Percentiles rank a stretch among this genome's conserved stretches.
phyloP scores from a whole-genome alignment of 1,139 yeast species.

The Suhomyces bokatorum region DNA sequence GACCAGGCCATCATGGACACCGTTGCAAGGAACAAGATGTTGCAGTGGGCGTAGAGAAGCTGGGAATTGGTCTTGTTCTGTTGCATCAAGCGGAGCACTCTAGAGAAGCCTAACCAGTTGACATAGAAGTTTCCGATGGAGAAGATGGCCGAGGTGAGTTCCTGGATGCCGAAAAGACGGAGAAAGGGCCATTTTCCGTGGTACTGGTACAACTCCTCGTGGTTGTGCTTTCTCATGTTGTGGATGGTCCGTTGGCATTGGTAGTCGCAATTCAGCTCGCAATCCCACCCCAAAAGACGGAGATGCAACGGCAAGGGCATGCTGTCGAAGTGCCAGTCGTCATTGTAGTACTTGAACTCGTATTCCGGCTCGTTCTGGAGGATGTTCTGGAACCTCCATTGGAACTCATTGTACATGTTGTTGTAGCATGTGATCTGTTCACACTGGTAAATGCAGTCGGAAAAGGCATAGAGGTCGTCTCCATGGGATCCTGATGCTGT shows the following conservation, averaged over 20 bases:
- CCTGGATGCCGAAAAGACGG: constrained; percentile 77
- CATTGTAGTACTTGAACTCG: constrained; percentile 31
- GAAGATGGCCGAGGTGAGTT: constrained; percentile 77
- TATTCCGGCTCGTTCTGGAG: constrained; percentile 14
- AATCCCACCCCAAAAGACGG: constrained; percentile 68
- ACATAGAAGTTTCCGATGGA: constrained; percentile 79
- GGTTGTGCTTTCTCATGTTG: constrained; percentile 41
- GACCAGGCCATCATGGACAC: constrained; percentile 88
- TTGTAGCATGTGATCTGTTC: constrained; percentile 41
- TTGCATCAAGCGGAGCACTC: constrained; percentile 27
- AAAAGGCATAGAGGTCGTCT: constrained; percentile 70
- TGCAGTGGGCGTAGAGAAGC: constrained; percentile 23
- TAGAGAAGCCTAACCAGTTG: constrained; percentile 59
- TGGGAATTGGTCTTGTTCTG: constrained; percentile 9
- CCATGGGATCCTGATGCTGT: constrained; percentile 65
- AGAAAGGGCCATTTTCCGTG: constrained; percentile 98
- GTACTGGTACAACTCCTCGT: constrained; percentile 69
- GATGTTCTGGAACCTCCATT: constrained; percentile 19
- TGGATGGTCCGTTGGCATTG: constrained; percentile 83
- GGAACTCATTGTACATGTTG: constrained; percentile 29
- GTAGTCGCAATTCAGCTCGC: constrained; percentile 84
- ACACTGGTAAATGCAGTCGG: constrained; percentile 66
- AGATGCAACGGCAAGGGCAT: constrained; percentile 47
- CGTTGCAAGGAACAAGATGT: constrained; percentile 46
- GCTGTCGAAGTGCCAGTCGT: constrained; percentile 34